phyloP scores from a whole-genome alignment of 352 stramenopile genomes.

The Phytophthora tentaculata region DNA sequence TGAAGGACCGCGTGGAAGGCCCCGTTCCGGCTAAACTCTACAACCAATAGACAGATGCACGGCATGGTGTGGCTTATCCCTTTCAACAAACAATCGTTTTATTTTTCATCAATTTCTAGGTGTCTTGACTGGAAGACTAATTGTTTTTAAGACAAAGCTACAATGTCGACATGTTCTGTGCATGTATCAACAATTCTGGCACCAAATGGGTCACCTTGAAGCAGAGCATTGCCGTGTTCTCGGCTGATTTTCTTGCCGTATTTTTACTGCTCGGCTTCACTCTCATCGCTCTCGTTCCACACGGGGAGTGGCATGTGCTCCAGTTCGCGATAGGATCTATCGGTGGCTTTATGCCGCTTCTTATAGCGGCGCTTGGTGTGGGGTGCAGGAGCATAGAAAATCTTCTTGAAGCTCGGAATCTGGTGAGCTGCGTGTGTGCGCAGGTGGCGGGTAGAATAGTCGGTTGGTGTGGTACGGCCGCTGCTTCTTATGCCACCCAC shows the following conservation, averaged over 20 bases:
- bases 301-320: conserved; percentile 64
- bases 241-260: conserved; percentile 2
- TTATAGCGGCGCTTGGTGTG: conserved; percentile 54
- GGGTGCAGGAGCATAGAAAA: conserved; percentile 51
- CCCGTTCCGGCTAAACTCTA: conserved; percentile 71
- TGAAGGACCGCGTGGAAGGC: conserved; percentile 86
- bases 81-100: conserved; percentile 34
- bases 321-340: conserved; percentile 67
- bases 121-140: conserved; percentile 5
- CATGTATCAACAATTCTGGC: conserved; percentile 15
- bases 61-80: background rate
- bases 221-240: conserved; percentile 1
- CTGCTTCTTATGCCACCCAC: conserved; percentile 26
- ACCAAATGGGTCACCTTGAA: conserved; percentile 19
- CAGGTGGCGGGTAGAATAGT: conserved; percentile 45
- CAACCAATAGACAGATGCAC: conserved; percentile 46
- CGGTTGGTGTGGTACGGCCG: conserved; percentile 13
- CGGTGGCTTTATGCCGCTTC: conserved; percentile 55
- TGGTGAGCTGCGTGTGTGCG: conserved; percentile 48
- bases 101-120: conserved; percentile 40
- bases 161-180: conserved; percentile 18
- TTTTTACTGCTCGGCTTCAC: conserved; percentile 33
- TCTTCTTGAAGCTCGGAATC: conserved; percentile 69
- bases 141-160: conserved; percentile 17
- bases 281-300: conserved; percentile 50